Percentiles rank a stretch among this genome's conserved stretches.
phyloP scores from a whole-genome alignment of 2,329 filamentous ascomycete genomes.

The Emergomyces orientalis region DNA sequence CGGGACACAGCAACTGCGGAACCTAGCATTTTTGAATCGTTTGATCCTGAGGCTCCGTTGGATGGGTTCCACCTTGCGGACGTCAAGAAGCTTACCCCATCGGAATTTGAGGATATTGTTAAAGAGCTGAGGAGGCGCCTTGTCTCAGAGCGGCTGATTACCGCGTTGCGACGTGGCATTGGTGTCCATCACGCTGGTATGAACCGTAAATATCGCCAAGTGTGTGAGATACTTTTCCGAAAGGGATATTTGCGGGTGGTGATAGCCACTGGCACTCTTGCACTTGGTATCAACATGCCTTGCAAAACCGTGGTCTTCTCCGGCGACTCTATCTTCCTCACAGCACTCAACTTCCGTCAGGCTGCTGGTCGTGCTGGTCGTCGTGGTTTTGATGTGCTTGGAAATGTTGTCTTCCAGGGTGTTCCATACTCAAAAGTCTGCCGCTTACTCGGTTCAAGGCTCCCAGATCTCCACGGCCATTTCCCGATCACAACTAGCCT shows the following conservation, averaged over 20 bases:
- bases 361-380: conserved; percentile 68
- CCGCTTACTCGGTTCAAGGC: conserved; percentile 60
- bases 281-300: conserved; percentile 74
- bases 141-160: conserved; percentile 47
- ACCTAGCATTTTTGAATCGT: conserved; percentile 50
- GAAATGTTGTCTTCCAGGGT: conserved; percentile 70
- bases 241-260: conserved; percentile 62
- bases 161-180: conserved; percentile 56
- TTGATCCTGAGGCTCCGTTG: conserved; percentile 56
- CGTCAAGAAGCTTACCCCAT: conserved; percentile 46
- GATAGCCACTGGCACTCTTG: conserved; percentile 65
- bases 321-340: conserved; percentile 63
- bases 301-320: conserved; percentile 72
- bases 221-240: conserved; percentile 61
- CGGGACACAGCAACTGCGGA: conserved; percentile 50
- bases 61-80: conserved; percentile 59
- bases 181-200: conserved; percentile 72
- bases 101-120: conserved; percentile 51
- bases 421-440: conserved; percentile 53
- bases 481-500: conserved; percentile 69
- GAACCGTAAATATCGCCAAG: conserved; percentile 67
- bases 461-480: conserved; percentile 67
- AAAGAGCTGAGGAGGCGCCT: conserved; percentile 43
- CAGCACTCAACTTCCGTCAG: conserved; percentile 67
- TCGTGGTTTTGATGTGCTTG: conserved; percentile 69